These are phyloP conservation scores for Lagerstroemia speciosa DNA, from an alignment of 345 rosid species.

Conservation along the genomic window DNA sequence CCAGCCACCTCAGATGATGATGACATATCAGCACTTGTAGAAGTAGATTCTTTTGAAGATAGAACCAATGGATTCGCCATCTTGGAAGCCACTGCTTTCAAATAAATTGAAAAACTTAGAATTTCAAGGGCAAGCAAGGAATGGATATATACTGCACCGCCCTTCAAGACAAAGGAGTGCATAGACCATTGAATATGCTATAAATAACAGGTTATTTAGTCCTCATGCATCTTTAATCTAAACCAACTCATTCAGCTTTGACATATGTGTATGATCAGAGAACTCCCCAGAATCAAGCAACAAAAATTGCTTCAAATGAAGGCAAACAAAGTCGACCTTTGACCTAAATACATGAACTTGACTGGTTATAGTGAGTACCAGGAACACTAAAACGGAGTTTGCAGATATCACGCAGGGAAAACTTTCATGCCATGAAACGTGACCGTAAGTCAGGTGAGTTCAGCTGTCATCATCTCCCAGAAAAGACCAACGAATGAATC, in stretches of 20 bases:
- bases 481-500: background rate
- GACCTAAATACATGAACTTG: background rate
- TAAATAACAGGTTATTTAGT: too few relatives aligned
- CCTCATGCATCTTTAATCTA: background rate
- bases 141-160: background rate
- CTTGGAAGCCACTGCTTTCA: slow-evolving; percentile 5
- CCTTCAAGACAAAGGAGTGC: too few relatives aligned
- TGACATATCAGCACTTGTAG: slow-evolving; percentile 1
- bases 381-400: background rate
- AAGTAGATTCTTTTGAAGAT: slow-evolving; percentile 5
- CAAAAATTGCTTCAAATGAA: background rate
- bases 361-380: background rate
- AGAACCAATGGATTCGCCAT: slow-evolving; percentile 2
- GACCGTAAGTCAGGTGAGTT: background rate
- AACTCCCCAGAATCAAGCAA: background rate
- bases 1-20: slow-evolving; percentile 5
- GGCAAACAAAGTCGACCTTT: background rate
- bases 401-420: background rate
- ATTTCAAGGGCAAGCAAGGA: background rate
- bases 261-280: background rate
- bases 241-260: background rate
- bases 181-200: background rate
- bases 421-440: background rate
- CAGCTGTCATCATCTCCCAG: background rate
- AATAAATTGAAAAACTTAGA: background rate